phyloP scores from a whole-genome alignment of 768 basidiomycete species.

The Mycena amicta region DNA sequence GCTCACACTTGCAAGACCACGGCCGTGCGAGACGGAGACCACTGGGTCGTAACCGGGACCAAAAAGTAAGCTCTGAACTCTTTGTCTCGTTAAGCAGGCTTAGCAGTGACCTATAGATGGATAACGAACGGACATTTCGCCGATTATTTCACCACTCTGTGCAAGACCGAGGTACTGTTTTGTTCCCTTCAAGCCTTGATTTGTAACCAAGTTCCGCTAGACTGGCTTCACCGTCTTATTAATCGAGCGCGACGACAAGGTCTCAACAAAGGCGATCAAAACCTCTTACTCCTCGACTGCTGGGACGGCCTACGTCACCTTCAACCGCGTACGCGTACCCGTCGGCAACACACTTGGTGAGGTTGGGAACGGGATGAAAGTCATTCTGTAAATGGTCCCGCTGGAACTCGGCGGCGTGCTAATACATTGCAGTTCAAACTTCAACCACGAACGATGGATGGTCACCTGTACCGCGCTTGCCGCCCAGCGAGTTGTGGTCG shows the following conservation, averaged over 20 bases:
- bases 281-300: slow-evolving; percentile 91
- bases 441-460: slow-evolving; percentile 93
- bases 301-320: slow-evolving; percentile 86
- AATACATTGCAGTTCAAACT: slow-evolving; percentile 58
- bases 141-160: slow-evolving; percentile 83
- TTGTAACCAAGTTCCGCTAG: slow-evolving; percentile 34
- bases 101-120: slow-evolving; percentile 76
- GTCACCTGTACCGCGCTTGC: slow-evolving; percentile 70
- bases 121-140: slow-evolving; percentile 87
- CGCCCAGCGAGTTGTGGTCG: slow-evolving; percentile 79
- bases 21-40: slow-evolving; percentile 81
- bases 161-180: slow-evolving; percentile 60
- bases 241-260: slow-evolving; percentile 67
- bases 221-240: slow-evolving; percentile 77
- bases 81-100: no score
- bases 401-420: neutral
- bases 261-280: slow-evolving; percentile 88
- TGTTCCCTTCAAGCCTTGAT: neutral
- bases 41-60: slow-evolving; percentile 89
- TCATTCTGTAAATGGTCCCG: slow-evolving; percentile 45
- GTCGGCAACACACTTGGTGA: slow-evolving; percentile 86
- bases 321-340: slow-evolving; percentile 82
- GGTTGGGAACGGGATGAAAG: slow-evolving; percentile 80
- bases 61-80: slow-evolving; percentile 64
- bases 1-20: slow-evolving; percentile 49